Conservation (phyloP, 345 rosid genomes). For the Pistacia atlantica region DNA sequence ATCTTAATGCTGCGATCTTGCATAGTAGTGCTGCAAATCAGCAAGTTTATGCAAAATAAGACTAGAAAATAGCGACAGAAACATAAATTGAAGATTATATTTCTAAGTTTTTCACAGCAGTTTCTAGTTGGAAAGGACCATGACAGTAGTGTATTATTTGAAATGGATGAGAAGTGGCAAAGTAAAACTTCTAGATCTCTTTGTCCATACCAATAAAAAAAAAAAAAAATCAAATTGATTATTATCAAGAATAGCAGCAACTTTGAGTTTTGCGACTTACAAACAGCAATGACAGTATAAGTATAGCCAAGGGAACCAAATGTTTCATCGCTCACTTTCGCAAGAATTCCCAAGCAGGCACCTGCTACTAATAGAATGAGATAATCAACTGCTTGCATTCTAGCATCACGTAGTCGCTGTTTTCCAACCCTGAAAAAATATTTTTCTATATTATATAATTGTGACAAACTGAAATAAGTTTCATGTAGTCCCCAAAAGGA, state of each 20-base stretch:
- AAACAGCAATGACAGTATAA: constrained; percentile 77
- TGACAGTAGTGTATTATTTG: too few species aligned
- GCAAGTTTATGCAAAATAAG: background rate
- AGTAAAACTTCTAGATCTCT: too few species aligned
- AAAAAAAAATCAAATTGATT: too few species aligned
- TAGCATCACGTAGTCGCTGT: constrained; percentile 86
- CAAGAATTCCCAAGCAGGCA: constrained; percentile 87
- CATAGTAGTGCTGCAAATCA: constrained; percentile 68
- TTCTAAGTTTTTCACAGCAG: too few species aligned
- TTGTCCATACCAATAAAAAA: too few species aligned
- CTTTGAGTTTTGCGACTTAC: constrained; percentile 48
- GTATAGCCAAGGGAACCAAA: constrained; percentile 75
- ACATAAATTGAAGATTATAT: too few species aligned
- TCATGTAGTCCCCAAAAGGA: background rate
- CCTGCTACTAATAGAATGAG: constrained; percentile 80
- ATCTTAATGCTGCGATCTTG: constrained; percentile 78
- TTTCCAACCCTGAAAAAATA: constrained; percentile 57
- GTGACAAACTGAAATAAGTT: background rate
- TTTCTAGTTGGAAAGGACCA: too few species aligned
- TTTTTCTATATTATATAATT: background rate
- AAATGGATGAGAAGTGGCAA: background rate
- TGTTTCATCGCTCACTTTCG: constrained; percentile 78
- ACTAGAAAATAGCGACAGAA: too few species aligned
- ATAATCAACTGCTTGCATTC: constrained; percentile 66
- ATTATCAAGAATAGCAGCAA: too few species aligned